Evolutionary conservation across 805 yeast genomes (phyloP).

Genomic region (Schwanniomyces occidentalis): DNA sequence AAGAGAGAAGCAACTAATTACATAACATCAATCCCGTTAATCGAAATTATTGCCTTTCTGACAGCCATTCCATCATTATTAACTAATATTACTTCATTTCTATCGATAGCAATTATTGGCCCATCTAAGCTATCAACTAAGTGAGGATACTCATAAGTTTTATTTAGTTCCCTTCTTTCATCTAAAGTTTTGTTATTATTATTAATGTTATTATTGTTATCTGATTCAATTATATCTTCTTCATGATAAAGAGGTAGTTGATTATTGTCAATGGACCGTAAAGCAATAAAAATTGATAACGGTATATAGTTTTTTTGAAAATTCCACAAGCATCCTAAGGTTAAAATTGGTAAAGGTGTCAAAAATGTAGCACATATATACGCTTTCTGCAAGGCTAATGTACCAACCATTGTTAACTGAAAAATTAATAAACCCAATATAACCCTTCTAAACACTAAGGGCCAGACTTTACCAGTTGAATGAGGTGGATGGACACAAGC

Average conservation of each 20-base stretch:
- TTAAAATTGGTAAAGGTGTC: constrained; percentile 72
- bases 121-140: constrained; percentile 73
- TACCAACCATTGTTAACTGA: constrained; percentile 92
- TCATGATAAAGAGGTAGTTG: constrained; percentile 27
- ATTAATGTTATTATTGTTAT: constrained; percentile 9
- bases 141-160: constrained; percentile 76
- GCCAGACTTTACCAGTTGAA: constrained; percentile 97
- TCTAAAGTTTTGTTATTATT: constrained; percentile 57
- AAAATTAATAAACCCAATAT: constrained; percentile 78
- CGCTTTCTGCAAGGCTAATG: constrained; percentile 78
- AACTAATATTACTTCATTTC: constrained; percentile 34
- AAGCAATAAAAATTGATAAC: constrained; percentile 79
- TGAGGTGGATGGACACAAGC: constrained; percentile 95
- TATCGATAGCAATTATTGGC: constrained; percentile 77
- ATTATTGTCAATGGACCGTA: constrained; percentile 68
- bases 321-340: constrained; percentile 69
- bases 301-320: constrained; percentile 83
- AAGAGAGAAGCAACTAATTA: neutral
- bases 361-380: constrained; percentile 70
- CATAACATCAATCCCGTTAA: constrained; percentile 11
- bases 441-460: constrained; percentile 79
- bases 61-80: constrained; percentile 29
- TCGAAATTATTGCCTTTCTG: constrained; percentile 18
- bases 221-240: constrained; percentile 14
- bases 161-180: constrained; percentile 71